A percentile compares a stretch with the other conserved stretches of the same genome.
Conservation (phyloP, 441 rosid species). For the Codiaeum variegatum region DNA sequence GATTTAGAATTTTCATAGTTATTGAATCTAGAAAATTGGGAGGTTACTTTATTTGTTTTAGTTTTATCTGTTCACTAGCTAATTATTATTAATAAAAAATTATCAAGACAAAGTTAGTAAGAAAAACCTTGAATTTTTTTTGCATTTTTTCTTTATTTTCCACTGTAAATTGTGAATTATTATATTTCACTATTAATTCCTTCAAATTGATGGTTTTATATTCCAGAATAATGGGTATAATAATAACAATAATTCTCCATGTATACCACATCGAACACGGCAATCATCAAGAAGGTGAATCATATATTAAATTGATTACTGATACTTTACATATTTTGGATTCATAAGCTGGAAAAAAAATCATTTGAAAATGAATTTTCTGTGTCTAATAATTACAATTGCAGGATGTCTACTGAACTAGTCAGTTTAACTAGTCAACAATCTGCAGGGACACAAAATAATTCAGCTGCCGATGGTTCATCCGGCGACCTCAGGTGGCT, state of each 20-base stretch:
- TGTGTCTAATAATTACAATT: slow-evolving; percentile 4
- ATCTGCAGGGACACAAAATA: slow-evolving; percentile 30
- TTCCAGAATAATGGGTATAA: slow-evolving; percentile 45
- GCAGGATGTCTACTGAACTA: slow-evolving; percentile 57
- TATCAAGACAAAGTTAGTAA: neutral
- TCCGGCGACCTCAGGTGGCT: slow-evolving; percentile 40
- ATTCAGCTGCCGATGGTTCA: slow-evolving; percentile 26
- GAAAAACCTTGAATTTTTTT: too few species aligned
- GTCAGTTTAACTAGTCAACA: slow-evolving; percentile 38
- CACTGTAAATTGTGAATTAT: neutral
- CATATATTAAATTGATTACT: neutral
- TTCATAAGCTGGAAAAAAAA: neutral
- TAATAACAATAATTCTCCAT: slow-evolving; percentile 33
- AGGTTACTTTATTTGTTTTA: too few species aligned
- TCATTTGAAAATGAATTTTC: neutral
- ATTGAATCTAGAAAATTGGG: neutral
- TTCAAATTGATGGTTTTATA: slow-evolving; percentile 12
- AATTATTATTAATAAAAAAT: neutral
- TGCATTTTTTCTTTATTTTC: too few species aligned
- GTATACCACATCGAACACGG: slow-evolving; percentile 48
- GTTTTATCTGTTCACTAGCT: neutral
- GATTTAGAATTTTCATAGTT: neutral
- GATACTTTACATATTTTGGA: neutral
- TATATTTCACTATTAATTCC: neutral
- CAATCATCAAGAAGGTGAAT: slow-evolving; percentile 61